phyloP scores from a whole-genome alignment of 192 early-diverging fungal species.

The Coemansia aciculifera region DNA sequence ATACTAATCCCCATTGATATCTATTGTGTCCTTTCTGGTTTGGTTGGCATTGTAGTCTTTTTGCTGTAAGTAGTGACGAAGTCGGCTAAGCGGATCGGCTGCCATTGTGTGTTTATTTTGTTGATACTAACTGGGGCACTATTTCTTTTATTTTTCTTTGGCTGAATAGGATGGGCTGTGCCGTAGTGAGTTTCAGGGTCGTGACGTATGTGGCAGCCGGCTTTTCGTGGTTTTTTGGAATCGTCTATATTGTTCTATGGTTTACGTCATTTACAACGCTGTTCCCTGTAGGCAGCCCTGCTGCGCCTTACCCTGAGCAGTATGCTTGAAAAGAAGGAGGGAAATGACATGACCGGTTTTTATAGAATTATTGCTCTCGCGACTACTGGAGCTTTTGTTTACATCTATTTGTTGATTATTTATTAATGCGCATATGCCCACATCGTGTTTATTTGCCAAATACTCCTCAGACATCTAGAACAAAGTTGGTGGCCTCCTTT shows the following conservation, averaged over 20 bases:
- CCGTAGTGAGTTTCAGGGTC: slow-evolving; percentile 32
- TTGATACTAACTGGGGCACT: background rate
- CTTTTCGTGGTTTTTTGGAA: slow-evolving; percentile 44
- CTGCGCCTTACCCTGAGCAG: slow-evolving; percentile 4
- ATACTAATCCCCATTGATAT: background rate
- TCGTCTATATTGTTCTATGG: slow-evolving; percentile 48
- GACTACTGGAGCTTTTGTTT: background rate
- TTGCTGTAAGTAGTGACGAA: slow-evolving; percentile 29
- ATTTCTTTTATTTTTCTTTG: background rate
- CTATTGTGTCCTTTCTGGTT: background rate
- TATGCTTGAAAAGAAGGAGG: background rate
- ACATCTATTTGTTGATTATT: background rate
- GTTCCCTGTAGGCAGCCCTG: slow-evolving; percentile 31
- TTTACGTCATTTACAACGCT: slow-evolving; percentile 44
- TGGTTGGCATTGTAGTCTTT: slow-evolving; percentile 24
- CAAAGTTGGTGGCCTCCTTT: background rate
- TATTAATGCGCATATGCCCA: slow-evolving; percentile 4
- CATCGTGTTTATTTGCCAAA: slow-evolving; percentile 1
- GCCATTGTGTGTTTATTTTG: background rate
- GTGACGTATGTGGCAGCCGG: slow-evolving; percentile 42
- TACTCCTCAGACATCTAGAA: background rate
- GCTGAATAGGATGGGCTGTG: slow-evolving; percentile 40
- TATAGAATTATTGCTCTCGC: background rate
- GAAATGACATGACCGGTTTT: background rate
- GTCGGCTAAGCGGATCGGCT: background rate